These are phyloP conservation scores for Parafenestella ontariensis DNA, from an alignment of 2,329 filamentous ascomycete species.

Conservation along the genomic window DNA sequence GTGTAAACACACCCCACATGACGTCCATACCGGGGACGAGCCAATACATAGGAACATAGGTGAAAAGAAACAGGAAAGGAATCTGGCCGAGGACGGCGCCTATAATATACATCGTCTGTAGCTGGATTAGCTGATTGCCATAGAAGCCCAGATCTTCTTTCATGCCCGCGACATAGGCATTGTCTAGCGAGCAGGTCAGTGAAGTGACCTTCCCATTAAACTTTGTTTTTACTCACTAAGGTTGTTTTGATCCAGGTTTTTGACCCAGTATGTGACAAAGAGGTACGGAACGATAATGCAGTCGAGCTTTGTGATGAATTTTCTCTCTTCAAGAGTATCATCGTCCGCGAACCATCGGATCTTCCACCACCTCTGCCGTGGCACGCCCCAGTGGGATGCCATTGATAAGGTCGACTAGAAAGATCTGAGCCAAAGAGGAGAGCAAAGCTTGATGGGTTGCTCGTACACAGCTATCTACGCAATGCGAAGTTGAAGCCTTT, in stretches of 20 bases:
- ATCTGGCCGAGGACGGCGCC: conserved; percentile 59
- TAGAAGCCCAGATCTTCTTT: conserved; percentile 59
- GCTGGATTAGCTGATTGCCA: conserved; percentile 60
- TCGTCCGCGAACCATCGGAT: conserved; percentile 32
- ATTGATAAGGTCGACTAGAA: neutral
- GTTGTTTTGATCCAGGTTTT: conserved; percentile 62
- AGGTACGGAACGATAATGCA: conserved; percentile 62
- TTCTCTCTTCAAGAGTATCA: conserved; percentile 57
- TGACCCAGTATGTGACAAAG: conserved; percentile 63
- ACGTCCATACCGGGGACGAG: conserved; percentile 60
- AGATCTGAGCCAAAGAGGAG: neutral
- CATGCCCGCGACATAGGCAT: conserved; percentile 62
- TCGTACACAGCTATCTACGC: neutral
- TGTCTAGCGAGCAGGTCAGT: conserved; percentile 49
- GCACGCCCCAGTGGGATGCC: neutral
- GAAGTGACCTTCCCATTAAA: neutral
- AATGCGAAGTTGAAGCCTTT: neutral
- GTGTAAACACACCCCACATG: conserved; percentile 62
- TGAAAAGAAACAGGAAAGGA: conserved; percentile 57
- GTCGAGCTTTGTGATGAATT: conserved; percentile 62
- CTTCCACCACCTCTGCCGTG: conserved; percentile 19
- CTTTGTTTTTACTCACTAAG: neutral
- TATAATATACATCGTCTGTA: conserved; percentile 60
- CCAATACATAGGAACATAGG: conserved; percentile 54
- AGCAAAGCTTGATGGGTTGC: neutral